Base-by-base conservation (phyloP, 2,329 filamentous ascomycete species). In the Scedosporium apiospermum region DNA sequence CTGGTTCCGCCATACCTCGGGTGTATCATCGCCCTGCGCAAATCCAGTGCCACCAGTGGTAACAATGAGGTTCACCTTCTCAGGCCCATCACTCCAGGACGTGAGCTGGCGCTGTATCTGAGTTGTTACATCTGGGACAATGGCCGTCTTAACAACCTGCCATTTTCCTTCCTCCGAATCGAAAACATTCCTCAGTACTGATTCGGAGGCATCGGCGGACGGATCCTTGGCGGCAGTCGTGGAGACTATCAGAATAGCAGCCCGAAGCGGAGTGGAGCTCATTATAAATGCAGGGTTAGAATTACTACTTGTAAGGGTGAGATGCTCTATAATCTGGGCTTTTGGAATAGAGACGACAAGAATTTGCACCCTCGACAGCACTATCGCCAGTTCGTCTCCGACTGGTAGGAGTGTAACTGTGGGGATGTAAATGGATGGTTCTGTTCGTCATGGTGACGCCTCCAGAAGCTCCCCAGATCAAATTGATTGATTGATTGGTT, bases 31-130 rank as follows among this genome's bases (percentile, higher is more conserved):
- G 62, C 88, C 84, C 10, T 86, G 80, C 6, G 95, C 89, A 74
- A 99, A 99, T 0, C 95, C 95, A 1, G 95, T 99, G 2, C 95
- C 95, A 23, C 95, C 95, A 6, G 91, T 96, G 0, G 92, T 93
- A 57, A 97, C 74, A 64, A 99, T 84, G 63, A 98, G 76, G 74
- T 96, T 93, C 59, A 88, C 73, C 3, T 79, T 73, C 58, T 81
- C 80, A 4, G 82, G 74, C 10, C 80, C 75, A 73, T 96, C 92
- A 0, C 89, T 80, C 90, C 91, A 97, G 10, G 78, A 71, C 64
- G 79, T 84, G 60, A 99, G 82, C 60, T 86, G 81, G 16, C 80
- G 80, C 70, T 96, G 91, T 63, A 99, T 97, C 21, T 88, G 81
- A 4, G 84, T 73, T 4, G 87, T 79, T 71, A 86, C 84, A 73